A percentile compares a stretch with the other conserved stretches of the same genome.
Conservation (phyloP, 306 rosid species). For the Rosa multiflora region DNA sequence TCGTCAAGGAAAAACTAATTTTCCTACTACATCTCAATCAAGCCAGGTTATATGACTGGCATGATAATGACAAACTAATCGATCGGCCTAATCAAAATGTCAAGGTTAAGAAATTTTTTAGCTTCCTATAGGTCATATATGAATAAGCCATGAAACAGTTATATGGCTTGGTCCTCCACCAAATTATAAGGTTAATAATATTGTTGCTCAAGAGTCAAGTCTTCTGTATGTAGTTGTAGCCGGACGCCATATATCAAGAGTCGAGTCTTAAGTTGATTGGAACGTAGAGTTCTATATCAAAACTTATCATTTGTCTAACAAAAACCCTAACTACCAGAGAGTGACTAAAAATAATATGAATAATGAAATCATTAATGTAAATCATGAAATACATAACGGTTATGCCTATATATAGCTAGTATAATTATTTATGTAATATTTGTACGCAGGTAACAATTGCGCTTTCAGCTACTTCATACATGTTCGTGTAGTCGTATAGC, state of each 20-base stretch:
- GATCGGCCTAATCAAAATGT: conserved; percentile 11
- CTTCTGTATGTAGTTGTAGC: background rate
- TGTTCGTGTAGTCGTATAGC: too few species aligned
- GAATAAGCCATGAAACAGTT: conserved; percentile 31
- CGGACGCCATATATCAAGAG: conserved; percentile 2
- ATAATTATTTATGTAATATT: too few species aligned
- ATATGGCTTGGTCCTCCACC: conserved; percentile 1
- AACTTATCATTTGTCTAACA: background rate
- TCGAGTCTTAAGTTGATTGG: background rate
- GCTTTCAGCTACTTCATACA: too few species aligned
- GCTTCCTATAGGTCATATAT: conserved; percentile 22
- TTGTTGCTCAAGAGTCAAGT: conserved; percentile 19
- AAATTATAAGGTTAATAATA: background rate
- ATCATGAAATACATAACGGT: background rate
- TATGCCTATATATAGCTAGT: too few species aligned
- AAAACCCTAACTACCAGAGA: background rate
- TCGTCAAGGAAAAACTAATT: background rate
- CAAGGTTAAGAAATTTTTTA: conserved; percentile 12
- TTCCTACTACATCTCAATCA: conserved; percentile 32
- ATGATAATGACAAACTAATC: conserved; percentile 19
- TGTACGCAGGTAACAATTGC: too few species aligned
- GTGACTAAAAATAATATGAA: background rate
- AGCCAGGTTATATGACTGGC: conserved; percentile 35
- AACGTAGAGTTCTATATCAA: background rate
- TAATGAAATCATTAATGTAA: background rate